A percentile compares a stretch with the other conserved stretches of the same genome.
Evolutionary conservation across 2,329 filamentous ascomycete genomes (phyloP).

Genomic region (Aplosporella prunicola): DNA sequence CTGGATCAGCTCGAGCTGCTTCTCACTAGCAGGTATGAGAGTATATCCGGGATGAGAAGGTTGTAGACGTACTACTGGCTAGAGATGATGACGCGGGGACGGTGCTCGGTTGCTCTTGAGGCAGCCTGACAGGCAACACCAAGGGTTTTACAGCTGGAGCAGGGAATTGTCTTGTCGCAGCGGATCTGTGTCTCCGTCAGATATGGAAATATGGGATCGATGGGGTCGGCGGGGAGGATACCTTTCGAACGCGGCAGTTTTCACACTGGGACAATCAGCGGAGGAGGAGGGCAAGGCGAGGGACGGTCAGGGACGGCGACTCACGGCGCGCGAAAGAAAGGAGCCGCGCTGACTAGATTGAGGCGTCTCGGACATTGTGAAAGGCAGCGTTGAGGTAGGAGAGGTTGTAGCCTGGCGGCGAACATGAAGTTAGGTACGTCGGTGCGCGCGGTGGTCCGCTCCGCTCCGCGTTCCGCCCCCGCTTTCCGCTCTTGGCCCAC

Average conservation of each 20-base stretch:
- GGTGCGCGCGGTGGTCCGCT: too few relatives aligned
- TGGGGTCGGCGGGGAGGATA: neutral
- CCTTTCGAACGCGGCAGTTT: slow-evolving; percentile 6
- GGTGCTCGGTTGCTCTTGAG: slow-evolving; percentile 2
- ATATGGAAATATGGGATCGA: neutral
- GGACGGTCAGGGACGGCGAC: neutral
- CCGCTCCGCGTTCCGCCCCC: too few relatives aligned
- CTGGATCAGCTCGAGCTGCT: slow-evolving; percentile 45
- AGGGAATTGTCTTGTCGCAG: slow-evolving; percentile 6
- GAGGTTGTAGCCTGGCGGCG: too few relatives aligned
- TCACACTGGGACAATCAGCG: neutral
- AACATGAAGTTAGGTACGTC: too few relatives aligned
- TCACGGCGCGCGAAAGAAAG: slow-evolving; percentile 5
- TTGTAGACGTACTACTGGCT: slow-evolving; percentile 2
- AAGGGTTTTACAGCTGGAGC: slow-evolving; percentile 3
- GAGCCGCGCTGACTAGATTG: too few relatives aligned
- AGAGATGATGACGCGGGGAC: slow-evolving; percentile 3
- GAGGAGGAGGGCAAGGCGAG: neutral
- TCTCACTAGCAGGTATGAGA: slow-evolving; percentile 31
- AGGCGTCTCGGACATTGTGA: too few relatives aligned
- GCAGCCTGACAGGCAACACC: slow-evolving; percentile 6
- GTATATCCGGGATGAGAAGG: neutral
- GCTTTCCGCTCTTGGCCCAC: too few relatives aligned
- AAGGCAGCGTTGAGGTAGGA: too few relatives aligned
- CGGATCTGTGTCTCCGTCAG: neutral